phyloP scores from a whole-genome alignment of 2,329 filamentous ascomycete genomes.

The Fusarium begoniae region DNA sequence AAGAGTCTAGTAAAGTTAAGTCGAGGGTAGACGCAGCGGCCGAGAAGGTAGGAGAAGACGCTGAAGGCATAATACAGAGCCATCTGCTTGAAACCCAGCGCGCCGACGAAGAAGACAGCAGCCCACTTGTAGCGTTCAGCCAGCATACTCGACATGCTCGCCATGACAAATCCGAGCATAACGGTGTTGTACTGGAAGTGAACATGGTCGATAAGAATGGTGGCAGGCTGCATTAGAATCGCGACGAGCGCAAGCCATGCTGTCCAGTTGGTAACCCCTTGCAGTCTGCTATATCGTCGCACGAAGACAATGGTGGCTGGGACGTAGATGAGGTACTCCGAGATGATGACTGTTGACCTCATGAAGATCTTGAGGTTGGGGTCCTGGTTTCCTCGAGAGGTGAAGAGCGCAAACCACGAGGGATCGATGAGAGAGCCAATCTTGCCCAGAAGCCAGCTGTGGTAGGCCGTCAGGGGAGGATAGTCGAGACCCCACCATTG shows the following conservation, averaged over 20 bases:
- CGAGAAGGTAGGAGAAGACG: slow-evolving; percentile 90
- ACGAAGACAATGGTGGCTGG: slow-evolving; percentile 88
- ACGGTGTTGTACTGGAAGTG: slow-evolving; percentile 99
- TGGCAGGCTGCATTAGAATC: slow-evolving; percentile 89
- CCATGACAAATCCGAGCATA: slow-evolving; percentile 91
- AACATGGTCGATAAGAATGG: slow-evolving; percentile 92
- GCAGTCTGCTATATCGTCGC: slow-evolving; percentile 79
- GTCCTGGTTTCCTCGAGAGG: slow-evolving; percentile 84
- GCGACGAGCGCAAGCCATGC: slow-evolving; percentile 86
- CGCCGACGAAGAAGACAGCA: slow-evolving; percentile 90
- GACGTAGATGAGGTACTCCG: slow-evolving; percentile 89
- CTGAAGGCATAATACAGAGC: slow-evolving; percentile 95
- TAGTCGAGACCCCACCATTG: slow-evolving; percentile 99
- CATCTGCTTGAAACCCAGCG: slow-evolving; percentile 99
- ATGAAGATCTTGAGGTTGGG: slow-evolving; percentile 90
- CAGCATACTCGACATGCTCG: slow-evolving; percentile 87
- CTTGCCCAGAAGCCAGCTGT: slow-evolving; percentile 94
- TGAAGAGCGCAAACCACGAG: slow-evolving; percentile 86
- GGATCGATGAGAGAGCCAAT: slow-evolving; percentile 83
- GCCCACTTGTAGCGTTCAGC: slow-evolving; percentile 88
- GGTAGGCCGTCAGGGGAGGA: slow-evolving; percentile 95
- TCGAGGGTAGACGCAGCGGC: slow-evolving; percentile 81
- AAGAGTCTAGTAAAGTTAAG: slow-evolving; percentile 75
- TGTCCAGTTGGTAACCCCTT: slow-evolving; percentile 83
- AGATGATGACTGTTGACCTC: slow-evolving; percentile 89